Evolutionary conservation across 441 rosid species (phyloP).

Genomic region (Rhodomyrtus psidioides): DNA sequence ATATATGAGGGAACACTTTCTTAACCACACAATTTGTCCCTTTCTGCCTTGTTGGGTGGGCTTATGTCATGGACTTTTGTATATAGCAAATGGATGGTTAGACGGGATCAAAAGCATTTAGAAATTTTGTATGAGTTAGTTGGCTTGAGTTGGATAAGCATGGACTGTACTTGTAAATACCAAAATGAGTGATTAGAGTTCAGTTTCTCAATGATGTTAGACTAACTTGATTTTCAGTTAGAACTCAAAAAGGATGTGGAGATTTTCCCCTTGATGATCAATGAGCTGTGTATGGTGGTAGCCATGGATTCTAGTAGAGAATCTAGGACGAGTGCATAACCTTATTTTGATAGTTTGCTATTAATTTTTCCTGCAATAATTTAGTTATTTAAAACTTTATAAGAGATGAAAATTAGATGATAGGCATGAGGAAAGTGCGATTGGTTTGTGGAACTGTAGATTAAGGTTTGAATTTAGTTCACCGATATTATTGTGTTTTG

Average conservation of each 20-base stretch:
- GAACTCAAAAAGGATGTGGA: not conserved
- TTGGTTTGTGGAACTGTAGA: not conserved
- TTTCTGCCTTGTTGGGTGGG: not conserved
- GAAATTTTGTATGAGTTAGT: not conserved
- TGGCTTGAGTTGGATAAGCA: not conserved
- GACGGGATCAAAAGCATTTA: not conserved
- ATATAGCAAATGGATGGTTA: not conserved
- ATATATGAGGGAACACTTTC: not conserved
- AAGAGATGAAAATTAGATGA: not conserved
- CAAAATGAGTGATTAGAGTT: not conserved
- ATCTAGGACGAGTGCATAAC: not conserved
- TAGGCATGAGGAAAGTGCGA: not conserved
- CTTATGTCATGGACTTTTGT: not conserved
- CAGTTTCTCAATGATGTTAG: not conserved
- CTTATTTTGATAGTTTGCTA: not conserved
- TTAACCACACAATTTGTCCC: not conserved
- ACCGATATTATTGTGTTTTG: not conserved
- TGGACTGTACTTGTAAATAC: not conserved
- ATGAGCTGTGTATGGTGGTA: not conserved
- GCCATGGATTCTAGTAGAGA: not conserved
- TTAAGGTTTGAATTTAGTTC: not conserved
- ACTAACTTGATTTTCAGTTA: not conserved
- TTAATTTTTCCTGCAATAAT: not conserved
- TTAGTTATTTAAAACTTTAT: not conserved
- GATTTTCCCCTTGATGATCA: not conserved